These are phyloP conservation scores for Pyricularia sp. DNA, from an alignment of 2,329 filamentous ascomycete species.

Conservation along the genomic window DNA sequence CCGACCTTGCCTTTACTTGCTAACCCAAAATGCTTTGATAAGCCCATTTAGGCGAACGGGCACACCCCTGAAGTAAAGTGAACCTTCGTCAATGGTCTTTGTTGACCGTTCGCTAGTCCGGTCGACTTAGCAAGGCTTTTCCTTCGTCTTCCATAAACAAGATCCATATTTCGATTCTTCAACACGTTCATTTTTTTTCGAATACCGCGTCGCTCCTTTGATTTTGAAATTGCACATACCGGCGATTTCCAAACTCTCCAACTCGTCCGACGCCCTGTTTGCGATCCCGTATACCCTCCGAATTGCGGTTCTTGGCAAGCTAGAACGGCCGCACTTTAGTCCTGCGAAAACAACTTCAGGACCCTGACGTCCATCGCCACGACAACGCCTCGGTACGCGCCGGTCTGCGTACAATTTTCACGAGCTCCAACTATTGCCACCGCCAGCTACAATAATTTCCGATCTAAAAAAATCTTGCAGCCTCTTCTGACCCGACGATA, in stretches of 20 bases:
- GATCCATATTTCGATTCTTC: not conserved
- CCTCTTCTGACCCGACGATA: not conserved
- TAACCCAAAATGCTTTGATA: not conserved
- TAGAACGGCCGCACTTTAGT: not conserved
- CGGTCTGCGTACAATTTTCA: not conserved
- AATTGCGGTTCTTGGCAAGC: not conserved
- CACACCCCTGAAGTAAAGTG: not conserved
- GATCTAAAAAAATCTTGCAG: not conserved
- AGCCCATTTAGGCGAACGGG: not conserved
- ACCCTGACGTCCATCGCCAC: not conserved
- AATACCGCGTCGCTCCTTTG: not conserved
- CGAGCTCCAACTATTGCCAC: not conserved
- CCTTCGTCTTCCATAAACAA: not conserved
- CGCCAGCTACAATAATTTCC: not conserved
- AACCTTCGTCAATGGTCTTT: not conserved
- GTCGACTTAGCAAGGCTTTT: not conserved
- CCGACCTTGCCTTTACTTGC: not conserved
- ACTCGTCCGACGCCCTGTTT: not conserved
- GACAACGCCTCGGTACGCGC: conserved; percentile 1
- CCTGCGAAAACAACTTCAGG: not conserved
- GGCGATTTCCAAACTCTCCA: not conserved
- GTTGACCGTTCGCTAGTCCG: not conserved
- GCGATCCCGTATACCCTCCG: not conserved
- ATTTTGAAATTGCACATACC: not conserved
- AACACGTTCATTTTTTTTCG: not conserved